phyloP scores from a whole-genome alignment of 345 rosid species.

The Aquilaria yunnanensis region DNA sequence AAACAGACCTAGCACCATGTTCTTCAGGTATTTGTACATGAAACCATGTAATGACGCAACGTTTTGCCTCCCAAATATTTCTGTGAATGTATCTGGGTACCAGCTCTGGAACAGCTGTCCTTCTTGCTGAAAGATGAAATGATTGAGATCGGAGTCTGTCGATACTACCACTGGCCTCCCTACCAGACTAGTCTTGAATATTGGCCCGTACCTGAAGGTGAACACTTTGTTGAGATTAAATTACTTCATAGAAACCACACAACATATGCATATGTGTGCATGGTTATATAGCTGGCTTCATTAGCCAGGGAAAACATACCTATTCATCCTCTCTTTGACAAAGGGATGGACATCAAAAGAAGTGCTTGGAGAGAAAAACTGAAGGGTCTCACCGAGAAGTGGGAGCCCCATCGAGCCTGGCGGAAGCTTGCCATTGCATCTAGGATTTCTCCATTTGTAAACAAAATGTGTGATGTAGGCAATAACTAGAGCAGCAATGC shows the following conservation, averaged over 20 bases:
- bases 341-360: conserved; percentile 60
- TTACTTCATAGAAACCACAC: too few species aligned
- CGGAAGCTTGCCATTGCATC: conserved; percentile 80
- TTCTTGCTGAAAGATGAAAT: conserved; percentile 86
- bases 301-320: conserved; percentile 27
- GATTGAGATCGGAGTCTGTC: conserved; percentile 80
- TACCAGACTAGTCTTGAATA: conserved; percentile 80
- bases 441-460: conserved; percentile 72
- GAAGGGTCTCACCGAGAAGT: conserved; percentile 72
- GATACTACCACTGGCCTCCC: conserved; percentile 82
- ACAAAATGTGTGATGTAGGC: conserved; percentile 48
- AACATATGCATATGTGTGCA: too few species aligned
- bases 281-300: too few species aligned
- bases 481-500: conserved; percentile 44
- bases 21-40: conserved; percentile 87
- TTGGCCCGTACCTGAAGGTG: conserved; percentile 66
- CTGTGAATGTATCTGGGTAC: conserved; percentile 92
- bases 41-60: conserved; percentile 89
- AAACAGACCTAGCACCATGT: conserved; percentile 78
- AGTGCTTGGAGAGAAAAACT: conserved; percentile 66
- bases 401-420: conserved; percentile 97
- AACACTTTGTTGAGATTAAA: neutral
- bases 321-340: conserved; percentile 58
- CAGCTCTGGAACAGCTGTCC: conserved; percentile 87
- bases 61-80: conserved; percentile 81